Evolutionary conservation across 805 yeast species (phyloP), one percentile per base, ranked within the genome.

Genomic region (Danielia oregonensis): DNA sequence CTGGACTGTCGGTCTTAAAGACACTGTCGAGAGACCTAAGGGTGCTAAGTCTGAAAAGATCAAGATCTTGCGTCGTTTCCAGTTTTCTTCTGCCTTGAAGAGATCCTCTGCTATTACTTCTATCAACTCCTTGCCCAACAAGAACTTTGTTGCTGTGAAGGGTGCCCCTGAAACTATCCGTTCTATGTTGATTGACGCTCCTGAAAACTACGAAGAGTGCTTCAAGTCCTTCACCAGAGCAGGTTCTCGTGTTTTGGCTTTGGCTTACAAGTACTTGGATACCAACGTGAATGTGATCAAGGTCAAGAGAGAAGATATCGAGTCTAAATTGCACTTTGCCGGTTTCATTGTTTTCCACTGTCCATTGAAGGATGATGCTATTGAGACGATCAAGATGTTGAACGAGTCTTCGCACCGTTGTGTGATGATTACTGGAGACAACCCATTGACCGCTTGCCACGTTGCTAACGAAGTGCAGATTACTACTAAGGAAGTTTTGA

Each of bases 101-200:
- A 82, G 98, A 65, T 91, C 97, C 4, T 76, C 96, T n/a, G 76
- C 94, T 18, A 78, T 89, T 48, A 82, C 95, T 17, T 63, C 67
- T 26, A 59, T 77, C 34, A 70, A 70, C 46, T 62, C 74, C 19
- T 33, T 64, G 14, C 65, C 64, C 11, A 68, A 70, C 36, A 57
- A 58, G 46, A 65, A 78, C 37, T 71, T 87, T 45, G 93, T 88
- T 29, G 82, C 95, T 45, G 95, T 81, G 28, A 93, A 93, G 65
- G 98, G 98, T 72, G 98, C 98, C 1, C 98, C 98, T 4, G 98
- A 93, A 65, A 93, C 97, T 13, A 79, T 93, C 49, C 79, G 81
- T 56, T 72, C 69, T 38, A 86, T 93, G 86, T 64, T 93, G 42
- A 49, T 59, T 28, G 68, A 67, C 29, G 78, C 84, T 37, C 97